A percentile compares a stretch with the other conserved stretches of the same genome.
Conservation (phyloP, 768 basidiomycete genomes). For the Phylloporus sp. region DNA sequence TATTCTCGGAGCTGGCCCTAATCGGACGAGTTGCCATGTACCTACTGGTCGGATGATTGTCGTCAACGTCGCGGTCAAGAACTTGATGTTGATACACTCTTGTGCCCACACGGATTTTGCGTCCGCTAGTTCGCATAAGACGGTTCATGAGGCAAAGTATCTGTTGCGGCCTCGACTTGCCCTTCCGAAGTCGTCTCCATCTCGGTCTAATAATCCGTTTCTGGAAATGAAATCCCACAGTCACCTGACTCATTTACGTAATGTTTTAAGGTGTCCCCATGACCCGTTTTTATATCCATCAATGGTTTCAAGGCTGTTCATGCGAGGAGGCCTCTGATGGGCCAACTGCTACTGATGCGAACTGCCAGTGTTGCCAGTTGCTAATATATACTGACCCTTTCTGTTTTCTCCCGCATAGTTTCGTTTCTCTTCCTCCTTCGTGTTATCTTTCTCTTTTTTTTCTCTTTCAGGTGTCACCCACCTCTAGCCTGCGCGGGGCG, state of each 20-base stretch:
- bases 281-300: neutral
- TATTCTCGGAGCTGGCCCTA: no score
- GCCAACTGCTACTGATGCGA: conserved; percentile 18
- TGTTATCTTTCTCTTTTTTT: neutral
- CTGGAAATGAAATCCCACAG: neutral
- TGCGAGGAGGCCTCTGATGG: conserved; percentile 12
- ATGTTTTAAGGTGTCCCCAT: neutral
- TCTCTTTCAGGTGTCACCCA: neutral
- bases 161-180: neutral
- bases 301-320: conserved; percentile 11
- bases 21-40: no score
- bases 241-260: neutral
- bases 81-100: no score
- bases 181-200: neutral
- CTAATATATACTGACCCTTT: neutral
- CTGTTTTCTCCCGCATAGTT: neutral
- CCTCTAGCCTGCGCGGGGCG: neutral
- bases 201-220: neutral
- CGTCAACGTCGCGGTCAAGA: no score
- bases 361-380: conserved; percentile 3
- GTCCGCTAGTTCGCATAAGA: no score
- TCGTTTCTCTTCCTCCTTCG: neutral
- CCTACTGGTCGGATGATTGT: no score
- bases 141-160: neutral
- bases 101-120: no score